Conservation (phyloP, 2,329 filamentous ascomycete species). For the Fusarium virguliforme region DNA sequence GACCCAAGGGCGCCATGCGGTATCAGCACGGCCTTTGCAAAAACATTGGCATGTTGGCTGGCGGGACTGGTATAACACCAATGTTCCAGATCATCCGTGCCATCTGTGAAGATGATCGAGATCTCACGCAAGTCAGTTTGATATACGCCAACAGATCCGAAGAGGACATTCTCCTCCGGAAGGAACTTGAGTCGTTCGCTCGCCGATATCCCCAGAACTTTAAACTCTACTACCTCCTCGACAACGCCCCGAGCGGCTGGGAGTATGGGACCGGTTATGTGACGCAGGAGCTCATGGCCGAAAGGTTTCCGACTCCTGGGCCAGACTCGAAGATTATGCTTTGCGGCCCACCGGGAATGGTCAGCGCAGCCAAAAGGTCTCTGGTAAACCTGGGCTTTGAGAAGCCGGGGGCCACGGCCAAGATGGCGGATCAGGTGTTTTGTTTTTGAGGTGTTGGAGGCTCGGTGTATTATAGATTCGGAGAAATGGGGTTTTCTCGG, state of each 20-base stretch:
- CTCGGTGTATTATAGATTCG: background rate
- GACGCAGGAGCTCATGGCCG: slow-evolving; percentile 65
- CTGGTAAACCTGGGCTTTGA: slow-evolving; percentile 67
- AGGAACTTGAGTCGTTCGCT: slow-evolving; percentile 70
- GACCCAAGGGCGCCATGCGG: slow-evolving; percentile 71
- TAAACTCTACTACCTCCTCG: slow-evolving; percentile 70
- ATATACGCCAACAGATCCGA: slow-evolving; percentile 74
- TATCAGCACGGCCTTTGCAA: slow-evolving; percentile 62
- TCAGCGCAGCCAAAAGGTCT: slow-evolving; percentile 69
- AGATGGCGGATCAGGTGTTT: slow-evolving; percentile 71
- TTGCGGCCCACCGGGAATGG: slow-evolving; percentile 75
- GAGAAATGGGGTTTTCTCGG: background rate
- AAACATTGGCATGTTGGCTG: slow-evolving; percentile 70
- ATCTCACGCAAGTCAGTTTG: slow-evolving; percentile 70
- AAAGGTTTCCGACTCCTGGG: slow-evolving; percentile 64
- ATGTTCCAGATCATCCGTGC: slow-evolving; percentile 72
- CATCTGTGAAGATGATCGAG: slow-evolving; percentile 73
- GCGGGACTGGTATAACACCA: slow-evolving; percentile 57
- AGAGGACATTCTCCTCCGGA: slow-evolving; percentile 71
- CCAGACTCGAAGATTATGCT: slow-evolving; percentile 69
- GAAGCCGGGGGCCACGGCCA: slow-evolving; percentile 65
- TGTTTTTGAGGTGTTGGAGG: slow-evolving; percentile 59
- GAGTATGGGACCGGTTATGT: slow-evolving; percentile 66
- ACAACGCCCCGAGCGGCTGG: slow-evolving; percentile 65
- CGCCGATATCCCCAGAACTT: slow-evolving; percentile 68